Evolutionary conservation across 2,329 filamentous ascomycete genomes (phyloP), one percentile per base, ranked within the genome.

Genomic region (Phialophora tarda): DNA sequence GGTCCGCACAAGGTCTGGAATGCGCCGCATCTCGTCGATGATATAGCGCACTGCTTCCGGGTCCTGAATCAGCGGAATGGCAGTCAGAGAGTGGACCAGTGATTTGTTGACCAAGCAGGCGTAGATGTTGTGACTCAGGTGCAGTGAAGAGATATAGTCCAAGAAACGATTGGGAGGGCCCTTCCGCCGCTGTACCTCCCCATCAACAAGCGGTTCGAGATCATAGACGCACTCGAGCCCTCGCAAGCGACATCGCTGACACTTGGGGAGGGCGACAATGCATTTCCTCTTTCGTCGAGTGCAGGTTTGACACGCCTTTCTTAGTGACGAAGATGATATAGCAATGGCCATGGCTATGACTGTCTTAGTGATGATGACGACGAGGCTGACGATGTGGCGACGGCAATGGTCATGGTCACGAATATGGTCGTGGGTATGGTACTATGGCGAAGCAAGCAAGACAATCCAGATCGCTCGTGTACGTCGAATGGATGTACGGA

Each of bases 191-290:
- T 38, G 26, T 34, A 11, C 4, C 14, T 21, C 21, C 50, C 21
- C 14, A 30, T 24, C 53, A 21, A 63, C 26, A 12, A 63, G 32
- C 2, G 54, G 61, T 10, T 58, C 61, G 12, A 63, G 61, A 24
- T 63, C 61, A 30, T 63, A 63, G 12, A 63, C 44, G 28, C 61
- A 63, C 10, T 63, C 54, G 38, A 63, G 26, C 3, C 48, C n/a
- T 23, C 54, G 24, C 26, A 5, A 21, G 26, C 44, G 53, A 48
- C 61, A 63, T 34, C 61, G 54, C 2, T 34, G n/a, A 23, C 61
- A 63, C 34, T 56, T 38, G 34, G 61, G 61, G 8, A 63, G 47
- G n/a, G n/a, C 38, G n/a, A 63, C 44, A 11, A 59, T 53, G 55
- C n/a, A n/a, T 12, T 41, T 38, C 12, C 32, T 34, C 30, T 57